Evolutionary conservation across 1,284 basidiomycete genomes (phyloP), one percentile per base, ranked within the genome.

Genomic region (Leccinum fallax): DNA sequence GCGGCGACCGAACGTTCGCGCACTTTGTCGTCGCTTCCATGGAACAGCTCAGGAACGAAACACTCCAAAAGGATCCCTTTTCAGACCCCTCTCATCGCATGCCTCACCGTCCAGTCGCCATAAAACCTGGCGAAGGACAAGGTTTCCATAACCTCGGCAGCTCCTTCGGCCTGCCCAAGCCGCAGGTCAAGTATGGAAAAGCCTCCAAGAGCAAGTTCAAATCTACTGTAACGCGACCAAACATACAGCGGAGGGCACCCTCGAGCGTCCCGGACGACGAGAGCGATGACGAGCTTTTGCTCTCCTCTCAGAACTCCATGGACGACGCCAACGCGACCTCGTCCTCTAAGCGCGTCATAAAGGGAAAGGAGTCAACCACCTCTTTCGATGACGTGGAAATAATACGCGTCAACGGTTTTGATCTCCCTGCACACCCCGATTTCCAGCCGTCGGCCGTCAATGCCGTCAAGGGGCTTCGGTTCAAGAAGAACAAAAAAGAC

Each of bases 401-500:
- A 1, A 19, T 74, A 48, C 48, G 40, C 32, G 55, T 71, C 59
- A 28, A 65, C 1, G 72, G 70, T 28, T 65, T 53, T 49, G 5
- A 60, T 30, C 60, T 71, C 43, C 0, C 51, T 10, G 72, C 59
- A 38, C 72, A 74, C 51, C 75, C 71, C 1, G 26, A 65, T 43
- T 76, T 34, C 53, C 71, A 60, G 53, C 72, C 69, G 0, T 67
- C 68, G 2, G 53, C 63, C 2, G 3, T 3, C 2, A 5, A 24
- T 5, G 19, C 19, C 4, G 0, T 71, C 43, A 70, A 70, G 63
- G 2, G 1, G 0, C 58, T 81, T 32, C 77, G 71, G n/a, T 82
- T 82, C 67, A 79, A 63, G 15, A 82, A 77, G 66, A 77, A 51
- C 54, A 70, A 63, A 11, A 34, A 53, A 8, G 19, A 24, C 10